These are phyloP conservation scores for Pleurozium schreberi DNA, from an alignment of 225 moss, liverwort and hornwort species.

Conservation along the genomic window DNA sequence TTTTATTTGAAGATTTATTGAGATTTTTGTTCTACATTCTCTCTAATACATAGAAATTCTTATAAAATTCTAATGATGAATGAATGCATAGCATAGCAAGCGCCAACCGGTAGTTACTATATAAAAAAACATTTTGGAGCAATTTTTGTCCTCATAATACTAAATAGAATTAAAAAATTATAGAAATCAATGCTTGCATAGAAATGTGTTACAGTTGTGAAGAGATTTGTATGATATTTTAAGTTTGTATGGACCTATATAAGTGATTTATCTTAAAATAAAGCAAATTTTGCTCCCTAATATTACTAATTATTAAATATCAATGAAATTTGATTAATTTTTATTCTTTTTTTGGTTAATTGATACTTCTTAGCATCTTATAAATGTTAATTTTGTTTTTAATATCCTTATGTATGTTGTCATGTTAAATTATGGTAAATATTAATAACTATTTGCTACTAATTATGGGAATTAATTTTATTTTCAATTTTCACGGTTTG, in stretches of 20 bases:
- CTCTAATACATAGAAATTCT: too few species aligned
- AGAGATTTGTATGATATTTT: not conserved
- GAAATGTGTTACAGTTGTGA: too few species aligned
- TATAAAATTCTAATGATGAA: too few species aligned
- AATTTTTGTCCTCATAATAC: not conserved
- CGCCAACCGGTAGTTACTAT: too few species aligned
- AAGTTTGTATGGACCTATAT: not conserved
- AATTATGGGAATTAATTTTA: fast-evolving
- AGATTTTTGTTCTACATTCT: too few species aligned
- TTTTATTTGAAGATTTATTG: too few species aligned
- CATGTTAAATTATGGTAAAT: not conserved
- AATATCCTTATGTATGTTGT: not conserved
- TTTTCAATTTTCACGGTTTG: fast-evolving
- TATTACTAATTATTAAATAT: not conserved
- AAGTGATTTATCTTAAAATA: not conserved
- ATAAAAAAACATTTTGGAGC: not conserved
- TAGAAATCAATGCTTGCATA: not conserved
- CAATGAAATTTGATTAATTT: not conserved
- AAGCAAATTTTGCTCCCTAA: fast-evolving
- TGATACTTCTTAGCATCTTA: not conserved
- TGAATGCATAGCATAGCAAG: too few species aligned
- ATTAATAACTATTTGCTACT: not conserved
- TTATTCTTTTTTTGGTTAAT: not conserved
- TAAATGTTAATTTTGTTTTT: not conserved
- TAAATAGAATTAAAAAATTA: too few species aligned